These are phyloP conservation scores for Macrophomina phaseolina DNA, from an alignment of 2,329 filamentous ascomycete genomes.

Conservation along the genomic window DNA sequence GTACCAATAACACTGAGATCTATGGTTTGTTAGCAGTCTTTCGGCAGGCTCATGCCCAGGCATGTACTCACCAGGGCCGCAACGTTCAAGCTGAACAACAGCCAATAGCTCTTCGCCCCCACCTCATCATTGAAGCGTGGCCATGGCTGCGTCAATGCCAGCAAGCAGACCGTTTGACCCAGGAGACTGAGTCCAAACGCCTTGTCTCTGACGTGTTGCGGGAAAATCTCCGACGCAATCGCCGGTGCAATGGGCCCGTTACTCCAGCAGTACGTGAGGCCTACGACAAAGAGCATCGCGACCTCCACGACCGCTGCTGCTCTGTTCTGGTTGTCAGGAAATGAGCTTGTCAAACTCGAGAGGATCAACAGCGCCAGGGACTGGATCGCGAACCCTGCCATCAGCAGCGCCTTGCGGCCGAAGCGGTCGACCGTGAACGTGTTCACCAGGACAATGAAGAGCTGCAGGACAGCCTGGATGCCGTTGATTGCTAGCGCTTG, in stretches of 20 bases:
- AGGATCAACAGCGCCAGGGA: constrained; percentile 57
- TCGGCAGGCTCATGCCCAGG: background rate
- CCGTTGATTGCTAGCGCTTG: constrained; percentile 45
- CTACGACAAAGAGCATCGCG: constrained; percentile 65
- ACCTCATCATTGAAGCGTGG: constrained; percentile 16
- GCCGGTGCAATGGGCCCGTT: constrained; percentile 62
- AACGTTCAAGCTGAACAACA: constrained; percentile 69
- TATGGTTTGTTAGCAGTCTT: constrained; percentile 55
- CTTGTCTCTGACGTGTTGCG: constrained; percentile 54
- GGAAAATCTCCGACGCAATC: constrained; percentile 65
- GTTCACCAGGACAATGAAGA: constrained; percentile 48
- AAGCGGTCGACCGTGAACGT: constrained; percentile 52
- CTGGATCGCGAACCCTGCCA: constrained; percentile 54
- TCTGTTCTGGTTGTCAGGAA: constrained; percentile 56
- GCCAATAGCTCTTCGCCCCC: constrained; percentile 60
- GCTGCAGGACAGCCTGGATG: constrained; percentile 50
- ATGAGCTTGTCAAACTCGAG: constrained; percentile 60
- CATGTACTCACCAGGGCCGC: constrained; percentile 65
- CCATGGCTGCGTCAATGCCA: constrained; percentile 66
- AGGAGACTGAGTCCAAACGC: constrained; percentile 8
- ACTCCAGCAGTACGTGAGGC: constrained; percentile 64
- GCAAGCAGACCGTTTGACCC: constrained; percentile 68
- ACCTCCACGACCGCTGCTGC: constrained; percentile 62
- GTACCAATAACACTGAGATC: constrained; percentile 45
- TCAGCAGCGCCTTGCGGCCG: constrained; percentile 47